Conservation (phyloP, 2,329 filamentous ascomycete species). For the Chrysosporium keratinophilum region DNA sequence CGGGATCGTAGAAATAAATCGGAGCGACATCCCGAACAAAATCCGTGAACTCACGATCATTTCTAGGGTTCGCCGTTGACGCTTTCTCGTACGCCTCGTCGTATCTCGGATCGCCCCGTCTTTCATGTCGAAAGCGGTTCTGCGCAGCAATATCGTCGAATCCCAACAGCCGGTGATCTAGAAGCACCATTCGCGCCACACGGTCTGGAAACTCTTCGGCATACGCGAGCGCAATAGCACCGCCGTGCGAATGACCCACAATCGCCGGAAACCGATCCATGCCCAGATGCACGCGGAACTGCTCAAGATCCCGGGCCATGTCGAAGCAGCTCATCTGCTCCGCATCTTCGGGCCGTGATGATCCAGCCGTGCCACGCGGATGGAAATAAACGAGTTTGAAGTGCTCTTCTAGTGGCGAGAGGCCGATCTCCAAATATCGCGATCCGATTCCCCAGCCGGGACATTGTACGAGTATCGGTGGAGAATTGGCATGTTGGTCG, state of each 20-base stretch:
- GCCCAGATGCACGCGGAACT: constrained; percentile 20
- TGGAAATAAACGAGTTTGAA: constrained; percentile 22
- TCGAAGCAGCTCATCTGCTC: constrained; percentile 19
- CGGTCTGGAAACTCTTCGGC: constrained; percentile 20
- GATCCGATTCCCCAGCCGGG: constrained; percentile 23
- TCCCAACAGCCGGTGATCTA: constrained; percentile 21
- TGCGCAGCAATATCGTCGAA: constrained; percentile 9
- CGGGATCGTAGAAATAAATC: constrained; percentile 22
- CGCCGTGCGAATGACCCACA: constrained; percentile 23
- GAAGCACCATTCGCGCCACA: constrained; percentile 20
- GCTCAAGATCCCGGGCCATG: constrained; percentile 22
- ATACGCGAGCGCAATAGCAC: constrained; percentile 23
- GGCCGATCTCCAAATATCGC: constrained; percentile 18
- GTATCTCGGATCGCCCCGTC: constrained; percentile 16
- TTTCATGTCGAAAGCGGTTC: constrained; percentile 1
- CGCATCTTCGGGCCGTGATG: constrained; percentile 11
- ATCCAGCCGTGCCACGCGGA: constrained; percentile 22
- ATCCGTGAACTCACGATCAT: constrained; percentile 18
- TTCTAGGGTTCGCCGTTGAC: not conserved
- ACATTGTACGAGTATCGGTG: constrained; percentile 19
- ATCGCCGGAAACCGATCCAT: constrained; percentile 18
- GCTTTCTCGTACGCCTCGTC: constrained; percentile 10
- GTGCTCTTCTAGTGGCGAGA: constrained; percentile 14
- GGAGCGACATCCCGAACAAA: constrained; percentile 17
- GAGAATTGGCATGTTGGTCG: not conserved